A percentile compares a stretch with the other conserved stretches of the same genome.
Evolutionary conservation across 805 yeast genomes (phyloP).

Genomic region (Naumovozyma baii): DNA sequence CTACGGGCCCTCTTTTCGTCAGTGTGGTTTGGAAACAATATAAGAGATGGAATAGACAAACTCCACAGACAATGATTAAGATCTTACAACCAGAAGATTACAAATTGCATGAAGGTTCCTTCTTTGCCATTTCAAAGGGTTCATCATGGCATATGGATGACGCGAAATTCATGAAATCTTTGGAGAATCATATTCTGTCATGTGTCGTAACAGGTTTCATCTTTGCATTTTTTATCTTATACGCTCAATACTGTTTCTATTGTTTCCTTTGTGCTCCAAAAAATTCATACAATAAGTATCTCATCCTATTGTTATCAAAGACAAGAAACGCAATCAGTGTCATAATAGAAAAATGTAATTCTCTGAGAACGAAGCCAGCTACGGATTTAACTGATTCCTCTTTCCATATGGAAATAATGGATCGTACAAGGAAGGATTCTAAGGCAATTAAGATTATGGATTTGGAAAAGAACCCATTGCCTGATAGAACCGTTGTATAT

Average conservation of each 20-base stretch:
- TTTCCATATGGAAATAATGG: background rate
- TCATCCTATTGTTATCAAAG: background rate
- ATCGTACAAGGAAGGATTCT: background rate
- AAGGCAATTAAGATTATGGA: background rate
- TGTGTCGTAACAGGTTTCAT: slow-evolving; percentile 63
- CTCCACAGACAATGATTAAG: slow-evolving; percentile 34
- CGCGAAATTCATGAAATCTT: slow-evolving; percentile 61
- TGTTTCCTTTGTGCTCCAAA: slow-evolving; percentile 18
- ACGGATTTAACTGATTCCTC: background rate
- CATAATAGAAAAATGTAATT: background rate
- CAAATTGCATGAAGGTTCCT: slow-evolving; percentile 46
- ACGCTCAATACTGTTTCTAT: slow-evolving; percentile 38
- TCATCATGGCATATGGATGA: slow-evolving; percentile 90
- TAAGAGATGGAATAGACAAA: slow-evolving; percentile 64
- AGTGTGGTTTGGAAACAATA: slow-evolving; percentile 81
- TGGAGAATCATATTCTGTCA: slow-evolving; percentile 62
- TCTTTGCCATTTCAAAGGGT: slow-evolving; percentile 68
- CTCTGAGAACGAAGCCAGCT: background rate
- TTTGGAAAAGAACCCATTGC: background rate
- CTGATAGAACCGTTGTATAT: no score
- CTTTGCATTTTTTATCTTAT: slow-evolving; percentile 39
- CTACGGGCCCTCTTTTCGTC: slow-evolving; percentile 83
- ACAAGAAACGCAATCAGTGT: background rate
- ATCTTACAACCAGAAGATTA: slow-evolving; percentile 66
- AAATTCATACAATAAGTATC: slow-evolving; percentile 1